phyloP scores from a whole-genome alignment of 2,329 filamentous ascomycete genomes.

The Neonectria punicea region DNA sequence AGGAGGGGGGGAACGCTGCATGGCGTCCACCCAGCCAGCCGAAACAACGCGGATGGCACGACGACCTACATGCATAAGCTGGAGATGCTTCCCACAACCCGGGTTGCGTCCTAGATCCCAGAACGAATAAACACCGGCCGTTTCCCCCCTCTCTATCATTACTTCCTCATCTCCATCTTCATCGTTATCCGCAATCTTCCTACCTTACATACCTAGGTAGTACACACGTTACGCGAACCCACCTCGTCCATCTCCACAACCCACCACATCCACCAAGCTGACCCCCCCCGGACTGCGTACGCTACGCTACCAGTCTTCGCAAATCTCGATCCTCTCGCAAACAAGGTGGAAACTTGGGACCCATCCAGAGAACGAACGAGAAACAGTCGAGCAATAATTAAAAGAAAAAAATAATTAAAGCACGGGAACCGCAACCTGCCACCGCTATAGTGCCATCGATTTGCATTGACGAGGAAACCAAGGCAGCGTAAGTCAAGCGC shows the following conservation, averaged over 20 bases:
- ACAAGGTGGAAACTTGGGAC: neutral
- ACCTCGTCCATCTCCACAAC: neutral
- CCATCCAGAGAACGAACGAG: neutral
- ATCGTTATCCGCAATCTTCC: neutral
- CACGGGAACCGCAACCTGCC: neutral
- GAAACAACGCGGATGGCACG: conserved; percentile 12
- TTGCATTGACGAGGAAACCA: neutral
- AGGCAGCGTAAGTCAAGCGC: conserved; percentile 12
- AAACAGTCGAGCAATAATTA: neutral
- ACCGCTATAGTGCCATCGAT: neutral
- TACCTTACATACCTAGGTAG: no score
- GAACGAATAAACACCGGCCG: neutral
- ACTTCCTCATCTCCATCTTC: neutral
- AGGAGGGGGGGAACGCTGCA: neutral
- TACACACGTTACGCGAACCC: neutral
- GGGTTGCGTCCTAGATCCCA: neutral
- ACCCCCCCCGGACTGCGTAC: neutral
- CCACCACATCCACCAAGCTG: neutral
- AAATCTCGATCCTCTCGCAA: neutral
- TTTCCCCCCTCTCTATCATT: neutral
- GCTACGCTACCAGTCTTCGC: neutral
- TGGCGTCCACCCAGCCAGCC: conserved; percentile 1
- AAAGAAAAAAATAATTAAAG: neutral
- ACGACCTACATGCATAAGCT: conserved; percentile 19
- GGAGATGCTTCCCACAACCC: conserved; percentile 1